Conservation (phyloP, 495 filamentous ascomycete genomes). For the Daldinia decipiens region DNA sequence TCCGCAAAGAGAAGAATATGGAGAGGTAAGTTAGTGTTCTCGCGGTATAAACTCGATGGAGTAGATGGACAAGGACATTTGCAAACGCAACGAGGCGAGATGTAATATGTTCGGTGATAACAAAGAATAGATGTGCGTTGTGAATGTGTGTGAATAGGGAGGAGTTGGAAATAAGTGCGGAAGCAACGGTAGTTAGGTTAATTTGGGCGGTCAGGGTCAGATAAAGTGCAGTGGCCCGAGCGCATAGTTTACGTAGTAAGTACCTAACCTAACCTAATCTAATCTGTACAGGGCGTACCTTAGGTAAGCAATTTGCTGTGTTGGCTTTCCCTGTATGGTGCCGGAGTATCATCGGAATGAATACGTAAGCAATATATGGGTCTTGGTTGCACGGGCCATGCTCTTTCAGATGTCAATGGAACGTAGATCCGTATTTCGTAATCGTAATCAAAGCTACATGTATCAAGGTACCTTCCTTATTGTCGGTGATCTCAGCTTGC, state of each 20-base stretch:
- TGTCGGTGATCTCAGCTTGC: slow-evolving; percentile 12
- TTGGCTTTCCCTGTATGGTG: not conserved
- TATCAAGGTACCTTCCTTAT: slow-evolving; percentile 4
- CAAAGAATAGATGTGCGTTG: slow-evolving; percentile 11
- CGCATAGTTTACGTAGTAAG: too few relatives aligned
- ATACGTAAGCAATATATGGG: not conserved
- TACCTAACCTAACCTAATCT: too few relatives aligned
- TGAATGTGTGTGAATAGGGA: slow-evolving; percentile 5
- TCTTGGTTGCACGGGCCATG: not conserved
- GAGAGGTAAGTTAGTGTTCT: slow-evolving; percentile 7
- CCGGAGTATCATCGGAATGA: not conserved
- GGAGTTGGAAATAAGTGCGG: slow-evolving; percentile 1
- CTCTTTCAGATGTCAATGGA: too few relatives aligned
- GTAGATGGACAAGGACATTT: slow-evolving; percentile 21
- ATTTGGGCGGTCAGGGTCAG: not conserved
- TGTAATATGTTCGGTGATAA: slow-evolving; percentile 12
- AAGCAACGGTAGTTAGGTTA: not conserved
- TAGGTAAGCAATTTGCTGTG: not conserved
- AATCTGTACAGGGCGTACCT: too few relatives aligned
- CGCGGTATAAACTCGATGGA: slow-evolving; percentile 7
- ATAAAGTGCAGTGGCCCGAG: not conserved
- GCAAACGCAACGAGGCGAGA: slow-evolving; percentile 9
- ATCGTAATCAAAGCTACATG: not conserved
- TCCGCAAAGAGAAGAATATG: slow-evolving; percentile 9
- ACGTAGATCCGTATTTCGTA: not conserved